phyloP scores from a whole-genome alignment of 495 filamentous ascomycete species.

The Apiosordaria backusii region DNA sequence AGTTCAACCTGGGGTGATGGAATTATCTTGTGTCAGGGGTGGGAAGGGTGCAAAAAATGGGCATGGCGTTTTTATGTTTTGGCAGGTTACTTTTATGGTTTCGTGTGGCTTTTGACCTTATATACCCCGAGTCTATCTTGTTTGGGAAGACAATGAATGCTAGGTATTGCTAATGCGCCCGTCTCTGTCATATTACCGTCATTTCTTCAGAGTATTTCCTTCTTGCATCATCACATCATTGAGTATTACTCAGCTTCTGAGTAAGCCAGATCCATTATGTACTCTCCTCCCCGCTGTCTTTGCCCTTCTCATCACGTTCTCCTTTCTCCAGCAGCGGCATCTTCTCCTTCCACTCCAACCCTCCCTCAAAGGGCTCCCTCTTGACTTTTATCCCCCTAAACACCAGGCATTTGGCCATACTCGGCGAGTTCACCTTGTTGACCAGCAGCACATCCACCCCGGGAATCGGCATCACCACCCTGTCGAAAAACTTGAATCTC shows the following conservation, averaged over 20 bases:
- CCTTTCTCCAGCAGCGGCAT: background rate
- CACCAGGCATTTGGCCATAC: background rate
- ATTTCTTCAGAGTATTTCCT: background rate
- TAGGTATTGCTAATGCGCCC: background rate
- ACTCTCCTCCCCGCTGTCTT: background rate
- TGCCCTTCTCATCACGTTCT: background rate
- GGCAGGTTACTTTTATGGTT: background rate
- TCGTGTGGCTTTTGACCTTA: background rate
- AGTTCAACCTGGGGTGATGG: constrained; percentile 83
- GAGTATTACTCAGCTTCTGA: background rate
- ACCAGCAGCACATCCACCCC: background rate
- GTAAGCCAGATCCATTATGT: background rate
- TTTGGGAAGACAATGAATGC: constrained; percentile 2
- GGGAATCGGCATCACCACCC: background rate
- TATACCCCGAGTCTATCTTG: constrained; percentile 6
- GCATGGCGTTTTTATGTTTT: background rate
- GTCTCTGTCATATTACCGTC: no score
- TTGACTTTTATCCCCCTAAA: background rate
- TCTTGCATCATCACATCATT: background rate
- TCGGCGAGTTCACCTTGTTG: background rate
- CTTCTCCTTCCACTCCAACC: background rate
- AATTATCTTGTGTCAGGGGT: background rate
- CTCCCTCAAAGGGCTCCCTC: background rate
- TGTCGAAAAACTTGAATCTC: background rate
- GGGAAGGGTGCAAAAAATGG: background rate